Conservation (phyloP, 2,329 filamentous ascomycete species). For the Diaporthe ilicicola region DNA sequence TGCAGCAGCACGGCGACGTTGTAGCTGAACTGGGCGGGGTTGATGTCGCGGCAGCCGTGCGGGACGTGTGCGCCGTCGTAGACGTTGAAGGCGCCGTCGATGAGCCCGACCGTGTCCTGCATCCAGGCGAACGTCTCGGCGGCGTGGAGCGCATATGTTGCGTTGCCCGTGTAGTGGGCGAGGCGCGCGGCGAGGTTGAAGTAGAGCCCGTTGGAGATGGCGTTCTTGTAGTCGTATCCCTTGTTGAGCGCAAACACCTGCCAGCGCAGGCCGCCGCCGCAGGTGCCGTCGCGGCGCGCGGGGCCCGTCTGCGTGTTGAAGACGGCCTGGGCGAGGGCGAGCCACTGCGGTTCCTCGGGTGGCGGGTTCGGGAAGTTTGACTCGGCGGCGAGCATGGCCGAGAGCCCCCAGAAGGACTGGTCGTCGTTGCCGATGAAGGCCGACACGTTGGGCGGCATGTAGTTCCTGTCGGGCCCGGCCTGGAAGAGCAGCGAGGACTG, state of each 20-base stretch:
- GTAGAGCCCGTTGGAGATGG: constrained; percentile 57
- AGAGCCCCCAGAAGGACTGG: constrained; percentile 77
- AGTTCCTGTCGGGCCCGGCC: constrained; percentile 75
- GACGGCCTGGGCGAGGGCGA: constrained; percentile 78
- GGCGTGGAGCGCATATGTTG: constrained; percentile 65
- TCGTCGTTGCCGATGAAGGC: constrained; percentile 77
- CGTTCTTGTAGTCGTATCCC: constrained; percentile 61
- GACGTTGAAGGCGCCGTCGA: constrained; percentile 65
- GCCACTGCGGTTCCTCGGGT: constrained; percentile 67
- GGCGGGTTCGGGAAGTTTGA: constrained; percentile 71
- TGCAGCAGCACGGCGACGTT: constrained; percentile 61
- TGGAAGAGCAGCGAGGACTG: constrained; percentile 70
- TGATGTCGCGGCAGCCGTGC: constrained; percentile 61
- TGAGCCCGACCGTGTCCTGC: constrained; percentile 52
- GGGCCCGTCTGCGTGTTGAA: constrained; percentile 79
- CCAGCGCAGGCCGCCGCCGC: constrained; percentile 80
- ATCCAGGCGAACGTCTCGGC: constrained; percentile 67
- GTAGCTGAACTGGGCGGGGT: constrained; percentile 64
- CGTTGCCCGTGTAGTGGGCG: constrained; percentile 66
- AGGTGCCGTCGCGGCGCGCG: constrained; percentile 74
- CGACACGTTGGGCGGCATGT: constrained; percentile 79
- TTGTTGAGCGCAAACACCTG: constrained; percentile 86
- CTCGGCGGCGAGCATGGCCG: constrained; percentile 76
- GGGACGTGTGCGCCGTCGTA: constrained; percentile 64
- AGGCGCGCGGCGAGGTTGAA: constrained; percentile 66